Conservation (phyloP, 2,329 filamentous ascomycete species). For the Taxawa tesnikishii region DNA sequence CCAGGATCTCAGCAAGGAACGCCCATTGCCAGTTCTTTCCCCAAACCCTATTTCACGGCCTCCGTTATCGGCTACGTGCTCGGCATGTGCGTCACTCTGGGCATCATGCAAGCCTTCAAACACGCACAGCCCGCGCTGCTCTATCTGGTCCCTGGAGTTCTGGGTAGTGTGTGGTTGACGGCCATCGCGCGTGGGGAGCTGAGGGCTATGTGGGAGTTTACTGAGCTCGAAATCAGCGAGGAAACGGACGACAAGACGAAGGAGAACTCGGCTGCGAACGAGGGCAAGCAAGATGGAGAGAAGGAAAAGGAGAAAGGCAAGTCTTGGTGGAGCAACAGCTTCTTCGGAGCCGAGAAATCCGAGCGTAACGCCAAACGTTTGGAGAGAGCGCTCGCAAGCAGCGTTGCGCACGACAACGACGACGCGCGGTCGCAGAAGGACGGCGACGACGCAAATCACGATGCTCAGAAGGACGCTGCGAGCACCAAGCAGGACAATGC, state of each 20-base stretch:
- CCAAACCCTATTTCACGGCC: constrained; percentile 76
- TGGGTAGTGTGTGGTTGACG: constrained; percentile 63
- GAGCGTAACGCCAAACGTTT: constrained; percentile 13
- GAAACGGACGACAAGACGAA: constrained; percentile 11
- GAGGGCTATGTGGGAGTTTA: constrained; percentile 66
- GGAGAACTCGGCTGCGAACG: constrained; percentile 5
- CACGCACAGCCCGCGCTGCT: constrained; percentile 83
- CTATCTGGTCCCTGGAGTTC: constrained; percentile 80
- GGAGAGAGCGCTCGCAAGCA: constrained; percentile 6
- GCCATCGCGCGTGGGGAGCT: constrained; percentile 61
- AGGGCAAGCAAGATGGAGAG: constrained; percentile 5
- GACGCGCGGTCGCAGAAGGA: constrained; percentile 5
- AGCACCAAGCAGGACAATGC: constrained; percentile 2
- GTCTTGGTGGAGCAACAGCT: constrained; percentile 10
- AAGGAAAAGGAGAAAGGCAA: constrained; percentile 4
- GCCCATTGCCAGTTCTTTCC: constrained; percentile 40
- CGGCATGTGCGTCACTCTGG: constrained; percentile 66
- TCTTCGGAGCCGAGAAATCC: constrained; percentile 17
- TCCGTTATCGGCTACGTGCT: constrained; percentile 63
- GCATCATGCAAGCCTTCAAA: constrained; percentile 63
- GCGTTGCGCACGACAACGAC: constrained; percentile 1
- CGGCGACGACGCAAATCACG: neutral
- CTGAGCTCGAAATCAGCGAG: constrained; percentile 44
- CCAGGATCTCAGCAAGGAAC: neutral
- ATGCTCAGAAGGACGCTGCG: neutral